Evolutionary conservation across 1,284 basidiomycete genomes (phyloP).

Genomic region (Pseudozyma hubeiensis): DNA sequence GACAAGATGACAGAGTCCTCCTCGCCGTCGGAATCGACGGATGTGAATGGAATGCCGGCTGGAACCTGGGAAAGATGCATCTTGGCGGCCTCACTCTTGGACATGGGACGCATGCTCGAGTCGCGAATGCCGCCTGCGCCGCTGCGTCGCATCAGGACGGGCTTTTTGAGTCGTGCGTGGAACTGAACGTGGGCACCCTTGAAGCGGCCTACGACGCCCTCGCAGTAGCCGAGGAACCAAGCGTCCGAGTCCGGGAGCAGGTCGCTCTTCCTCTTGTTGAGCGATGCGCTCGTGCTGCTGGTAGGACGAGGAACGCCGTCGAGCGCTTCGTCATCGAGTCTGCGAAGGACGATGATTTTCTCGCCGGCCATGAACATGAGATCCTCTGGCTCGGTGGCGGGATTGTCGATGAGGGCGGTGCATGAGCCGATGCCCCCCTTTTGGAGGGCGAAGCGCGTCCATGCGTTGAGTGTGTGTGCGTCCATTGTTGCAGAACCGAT

Average conservation of each 20-base stretch:
- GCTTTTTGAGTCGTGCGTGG: conserved; percentile 81
- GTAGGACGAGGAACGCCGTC: conserved; percentile 26
- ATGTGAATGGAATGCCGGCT: conserved; percentile 56
- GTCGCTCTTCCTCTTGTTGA: conserved; percentile 17
- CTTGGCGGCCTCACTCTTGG: conserved; percentile 55
- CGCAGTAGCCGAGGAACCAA: conserved; percentile 77
- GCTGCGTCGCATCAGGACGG: conserved; percentile 71
- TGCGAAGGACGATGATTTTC: conserved; percentile 62
- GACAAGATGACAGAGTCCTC: conserved; percentile 30
- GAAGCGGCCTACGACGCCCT: conserved; percentile 89
- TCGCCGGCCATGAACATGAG: conserved; percentile 67
- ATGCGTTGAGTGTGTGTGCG: conserved; percentile 65
- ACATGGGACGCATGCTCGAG: conserved; percentile 60
- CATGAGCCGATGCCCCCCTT: conserved; percentile 67
- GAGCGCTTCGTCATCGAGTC: conserved; percentile 54
- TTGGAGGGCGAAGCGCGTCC: conserved; percentile 67
- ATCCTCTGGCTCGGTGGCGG: conserved; percentile 60
- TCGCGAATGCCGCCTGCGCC: conserved; percentile 55
- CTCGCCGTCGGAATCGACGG: conserved; percentile 62
- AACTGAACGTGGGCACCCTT: conserved; percentile 78
- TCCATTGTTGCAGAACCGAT: conserved; percentile 49
- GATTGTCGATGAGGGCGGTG: conserved; percentile 63
- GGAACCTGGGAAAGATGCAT: conserved; percentile 54
- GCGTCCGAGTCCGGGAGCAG: conserved; percentile 28
- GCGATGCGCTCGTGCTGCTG: conserved; percentile 25